These are phyloP conservation scores for Suhomyces yuchorum DNA, from an alignment of 1,139 yeast species.

Conservation along the genomic window DNA sequence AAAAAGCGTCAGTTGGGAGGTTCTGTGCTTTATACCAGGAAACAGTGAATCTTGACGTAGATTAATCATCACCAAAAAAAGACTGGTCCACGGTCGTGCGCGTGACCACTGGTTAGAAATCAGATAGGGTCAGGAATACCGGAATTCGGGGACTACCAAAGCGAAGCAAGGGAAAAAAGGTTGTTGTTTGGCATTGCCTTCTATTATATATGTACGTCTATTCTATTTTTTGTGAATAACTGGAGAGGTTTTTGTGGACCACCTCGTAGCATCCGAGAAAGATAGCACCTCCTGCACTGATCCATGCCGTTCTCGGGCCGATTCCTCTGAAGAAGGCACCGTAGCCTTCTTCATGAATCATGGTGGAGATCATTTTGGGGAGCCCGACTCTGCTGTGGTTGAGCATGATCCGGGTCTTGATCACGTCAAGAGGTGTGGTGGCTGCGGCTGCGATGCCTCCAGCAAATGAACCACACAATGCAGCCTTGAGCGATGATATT, in stretches of 20 bases:
- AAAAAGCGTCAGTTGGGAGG: background rate
- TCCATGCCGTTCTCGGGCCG: slow-evolving; percentile 97
- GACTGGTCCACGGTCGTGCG: slow-evolving; percentile 6
- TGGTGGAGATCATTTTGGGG: slow-evolving; percentile 42
- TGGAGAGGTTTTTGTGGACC: slow-evolving; percentile 41
- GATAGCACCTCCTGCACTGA: slow-evolving; percentile 97
- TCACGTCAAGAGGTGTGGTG: slow-evolving; percentile 91
- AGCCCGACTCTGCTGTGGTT: slow-evolving; percentile 54
- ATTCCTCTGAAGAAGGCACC: slow-evolving; percentile 75
- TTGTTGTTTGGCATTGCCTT: too few species aligned
- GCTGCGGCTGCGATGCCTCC: slow-evolving; percentile 94
- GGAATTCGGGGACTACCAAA: too few species aligned
- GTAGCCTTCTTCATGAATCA: slow-evolving; percentile 67
- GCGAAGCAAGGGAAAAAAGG: too few species aligned
- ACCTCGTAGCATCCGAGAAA: slow-evolving; percentile 92
- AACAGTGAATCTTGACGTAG: background rate
- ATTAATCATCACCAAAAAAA: slow-evolving; percentile 10
- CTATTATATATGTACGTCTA: background rate
- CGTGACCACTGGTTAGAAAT: background rate
- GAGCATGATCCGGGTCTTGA: slow-evolving; percentile 90
- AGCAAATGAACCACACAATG: slow-evolving; percentile 90
- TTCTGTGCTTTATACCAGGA: background rate
- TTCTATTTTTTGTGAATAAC: background rate
- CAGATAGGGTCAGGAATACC: too few species aligned
- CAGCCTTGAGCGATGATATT: slow-evolving; percentile 76